Evolutionary conservation across 768 basidiomycete genomes (phyloP), one percentile per base, ranked within the genome.

Genomic region (Udeniomyces megalosporus): DNA sequence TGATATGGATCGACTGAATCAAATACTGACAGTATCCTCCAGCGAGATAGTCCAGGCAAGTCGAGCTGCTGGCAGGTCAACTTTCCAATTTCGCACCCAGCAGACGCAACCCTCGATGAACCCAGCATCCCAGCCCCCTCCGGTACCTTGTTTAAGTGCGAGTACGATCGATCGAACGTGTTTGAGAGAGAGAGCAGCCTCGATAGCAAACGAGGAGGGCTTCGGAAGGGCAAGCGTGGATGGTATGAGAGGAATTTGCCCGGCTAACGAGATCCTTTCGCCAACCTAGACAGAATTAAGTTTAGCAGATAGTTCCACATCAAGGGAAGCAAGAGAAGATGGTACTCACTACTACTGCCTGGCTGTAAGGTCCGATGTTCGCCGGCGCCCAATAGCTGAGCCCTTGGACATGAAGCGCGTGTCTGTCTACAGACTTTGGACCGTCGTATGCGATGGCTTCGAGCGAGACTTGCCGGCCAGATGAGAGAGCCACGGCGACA

Each of bases 381-480:
- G 95, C 95, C 14, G 95, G 91, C 29, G 92, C 95, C 95, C 95
- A 99, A 70, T 97, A 96, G 73, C 93, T 96, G 66, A 96, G 70
- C 10, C 91, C 80, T 73, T 97, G 95, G 2, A 99, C 95, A 70
- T 99, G 95, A 49, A 97, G 77, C 0, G 32, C 52, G 8, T 61
- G 44, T 38, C 44, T n/a, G 12, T 29, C 47, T 42, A 46, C 29
- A n/a, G 42, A n/a, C 29, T 58, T 69, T 52, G 26, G 60, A 58
- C 75, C 75, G 4, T 74, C 70, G 70, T 79, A 86, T n/a, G 88
- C 88, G n/a, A 86, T 74, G 66, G 84, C 87, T 64, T 96, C 92
- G 26, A 99, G 71, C 58, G 78, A 76, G 31, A 92, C 76, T 2
- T 81, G 79, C 38, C 77, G 71, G 3, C 78, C 78, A 1, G 71